Base-by-base conservation (phyloP, 257 asterid species). In the Ehretia macrophylla region DNA sequence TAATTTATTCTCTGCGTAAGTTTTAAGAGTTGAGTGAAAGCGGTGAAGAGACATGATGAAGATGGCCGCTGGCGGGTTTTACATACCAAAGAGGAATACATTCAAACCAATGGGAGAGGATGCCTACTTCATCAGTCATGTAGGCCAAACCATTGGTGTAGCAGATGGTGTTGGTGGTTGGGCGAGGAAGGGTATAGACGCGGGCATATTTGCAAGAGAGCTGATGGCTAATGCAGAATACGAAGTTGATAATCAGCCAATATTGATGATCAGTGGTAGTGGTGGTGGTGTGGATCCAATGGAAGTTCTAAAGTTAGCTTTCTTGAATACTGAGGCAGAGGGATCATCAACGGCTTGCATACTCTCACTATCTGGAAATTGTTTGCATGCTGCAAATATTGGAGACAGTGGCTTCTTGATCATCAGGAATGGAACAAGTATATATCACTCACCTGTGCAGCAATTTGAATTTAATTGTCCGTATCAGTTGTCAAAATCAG, bases 351-450 rank as follows among this genome's bases (percentile, higher is more conserved):
- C 72, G 0, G 67, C 67, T 0, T 60, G 72, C 53, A 54, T 67
- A 0, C 35, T 60, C 6, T 39, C 72, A 40, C 56, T 67, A 51
- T 52, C 52, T 1, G 52, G 32, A 12, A 42, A 39, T 0, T 51
- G 17, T 37, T 58, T 67, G 44, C 65, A 13, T 3, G 67, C 72
- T 4, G 58, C 19, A 10, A 68, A 60, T 35, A 52, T 68, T 1
- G 67, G 67, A 10, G 72, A 68, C 22, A 60, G 72, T 10, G 72
- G 72, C 8, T 68, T 68, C 20, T 27, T 59, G 52, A 11, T 68
- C 16, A 27, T 68, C 4, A 56, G 67, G 53, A 20, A 45, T 35
- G 67, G 63, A 6, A 45, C n/a, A 53, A 42, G 50, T 3, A 42
- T 45, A 5, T 60, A 42, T 35, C 32, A 46, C 32, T 68, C 68